A percentile compares a stretch with the other conserved stretches of the same genome.
These are phyloP conservation scores for Calonectria pteridis DNA, from an alignment of 2,329 filamentous ascomycete species.

Conservation along the genomic window DNA sequence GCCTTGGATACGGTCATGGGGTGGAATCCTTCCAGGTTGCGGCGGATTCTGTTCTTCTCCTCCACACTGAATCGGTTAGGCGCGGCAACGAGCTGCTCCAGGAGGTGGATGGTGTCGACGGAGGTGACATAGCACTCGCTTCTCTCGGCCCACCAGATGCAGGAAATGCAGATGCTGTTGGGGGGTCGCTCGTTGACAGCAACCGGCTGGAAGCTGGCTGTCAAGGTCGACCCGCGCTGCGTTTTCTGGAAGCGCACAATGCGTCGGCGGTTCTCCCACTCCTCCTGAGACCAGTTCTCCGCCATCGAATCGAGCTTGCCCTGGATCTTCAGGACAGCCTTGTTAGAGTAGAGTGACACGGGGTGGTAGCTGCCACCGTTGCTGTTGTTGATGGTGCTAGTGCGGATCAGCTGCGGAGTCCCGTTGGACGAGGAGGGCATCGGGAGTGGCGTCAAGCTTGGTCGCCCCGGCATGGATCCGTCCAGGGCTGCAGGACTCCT, in stretches of 20 bases:
- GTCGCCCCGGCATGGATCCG: constrained; percentile 57
- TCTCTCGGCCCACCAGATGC: constrained; percentile 97
- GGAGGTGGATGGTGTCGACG: constrained; percentile 94
- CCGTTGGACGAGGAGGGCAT: constrained; percentile 56
- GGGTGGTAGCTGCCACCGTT: constrained; percentile 72
- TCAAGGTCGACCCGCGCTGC: constrained; percentile 85
- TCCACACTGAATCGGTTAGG: constrained; percentile 90
- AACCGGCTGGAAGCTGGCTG: constrained; percentile 83
- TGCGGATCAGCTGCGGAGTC: constrained; percentile 66
- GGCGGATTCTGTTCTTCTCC: constrained; percentile 97
- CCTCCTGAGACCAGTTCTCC: constrained; percentile 84
- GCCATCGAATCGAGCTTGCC: constrained; percentile 90
- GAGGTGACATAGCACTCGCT: constrained; percentile 93
- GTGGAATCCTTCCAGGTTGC: constrained; percentile 94
- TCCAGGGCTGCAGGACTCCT: constrained; percentile 60
- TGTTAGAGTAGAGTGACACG: constrained; percentile 84
- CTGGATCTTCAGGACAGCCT: constrained; percentile 86
- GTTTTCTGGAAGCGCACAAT: constrained; percentile 90
- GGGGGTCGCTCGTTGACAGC: constrained; percentile 82
- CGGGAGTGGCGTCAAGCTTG: constrained; percentile 62
- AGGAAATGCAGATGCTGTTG: constrained; percentile 94
- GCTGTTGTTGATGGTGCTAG: constrained; percentile 63
- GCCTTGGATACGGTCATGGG: constrained; percentile 94
- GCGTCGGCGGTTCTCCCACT: constrained; percentile 81
- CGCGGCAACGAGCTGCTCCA: constrained; percentile 86